phyloP scores from a whole-genome alignment of 805 yeast genomes.

The Tetrapisispora arboricola region DNA sequence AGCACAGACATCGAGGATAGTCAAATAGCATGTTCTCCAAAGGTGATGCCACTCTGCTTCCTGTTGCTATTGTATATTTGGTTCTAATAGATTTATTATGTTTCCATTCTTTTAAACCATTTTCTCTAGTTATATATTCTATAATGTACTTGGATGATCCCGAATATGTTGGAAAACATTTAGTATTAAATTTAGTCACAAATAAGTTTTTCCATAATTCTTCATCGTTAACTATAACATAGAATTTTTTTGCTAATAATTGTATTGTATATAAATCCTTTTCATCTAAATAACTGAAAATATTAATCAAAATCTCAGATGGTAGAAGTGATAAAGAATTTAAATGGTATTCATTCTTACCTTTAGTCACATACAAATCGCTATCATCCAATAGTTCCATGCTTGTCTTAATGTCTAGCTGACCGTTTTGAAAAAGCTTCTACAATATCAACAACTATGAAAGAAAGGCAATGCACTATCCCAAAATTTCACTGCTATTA shows the following conservation, averaged over 20 bases:
- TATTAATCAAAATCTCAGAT: constrained; percentile 28
- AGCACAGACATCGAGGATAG: constrained; percentile 28
- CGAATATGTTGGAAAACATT: constrained; percentile 31
- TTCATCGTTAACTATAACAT: constrained; percentile 29
- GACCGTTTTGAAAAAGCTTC: too few relatives aligned
- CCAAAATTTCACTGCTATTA: too few relatives aligned
- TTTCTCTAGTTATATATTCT: constrained; percentile 27
- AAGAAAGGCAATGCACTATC: too few relatives aligned
- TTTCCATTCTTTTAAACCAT: constrained; percentile 25
- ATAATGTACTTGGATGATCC: constrained; percentile 27
- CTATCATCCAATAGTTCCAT: constrained; percentile 1
- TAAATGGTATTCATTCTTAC: not conserved
- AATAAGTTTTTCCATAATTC: constrained; percentile 36
- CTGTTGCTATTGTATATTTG: constrained; percentile 20
- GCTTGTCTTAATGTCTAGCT: too few relatives aligned
- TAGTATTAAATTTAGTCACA: constrained; percentile 20
- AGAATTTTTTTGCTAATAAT: constrained; percentile 23
- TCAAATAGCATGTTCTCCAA: constrained; percentile 26
- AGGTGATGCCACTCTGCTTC: constrained; percentile 6
- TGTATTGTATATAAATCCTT: constrained; percentile 28
- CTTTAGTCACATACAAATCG: not conserved
- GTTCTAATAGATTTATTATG: constrained; percentile 28
- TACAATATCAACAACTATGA: too few relatives aligned
- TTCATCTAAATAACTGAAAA: constrained; percentile 30
- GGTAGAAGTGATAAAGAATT: constrained; percentile 18